phyloP scores from a whole-genome alignment of 164 flowering plant species.

The Tetrastigma voinierianum region DNA sequence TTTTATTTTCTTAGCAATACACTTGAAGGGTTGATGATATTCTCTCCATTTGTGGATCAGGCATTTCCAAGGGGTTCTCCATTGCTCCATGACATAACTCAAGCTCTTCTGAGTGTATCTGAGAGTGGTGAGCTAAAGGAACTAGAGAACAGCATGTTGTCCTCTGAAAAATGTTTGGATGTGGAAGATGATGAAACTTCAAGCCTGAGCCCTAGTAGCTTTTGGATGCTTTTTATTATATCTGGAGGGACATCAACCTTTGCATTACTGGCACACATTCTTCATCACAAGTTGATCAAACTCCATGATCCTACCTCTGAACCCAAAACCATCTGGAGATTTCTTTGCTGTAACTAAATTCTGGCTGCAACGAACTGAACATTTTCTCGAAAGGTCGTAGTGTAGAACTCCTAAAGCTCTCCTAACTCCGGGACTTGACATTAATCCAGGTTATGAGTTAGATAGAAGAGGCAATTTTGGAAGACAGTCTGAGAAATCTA shows the following conservation, averaged over 20 bases:
- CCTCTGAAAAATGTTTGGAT: conserved; percentile 12
- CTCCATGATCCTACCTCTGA: background rate
- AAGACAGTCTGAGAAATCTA: no score
- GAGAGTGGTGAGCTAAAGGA: conserved; percentile 21
- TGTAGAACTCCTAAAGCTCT: no score
- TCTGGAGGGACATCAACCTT: conserved; percentile 20
- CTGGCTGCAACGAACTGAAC: background rate
- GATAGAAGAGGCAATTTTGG: no score
- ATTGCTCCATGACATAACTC: conserved; percentile 20
- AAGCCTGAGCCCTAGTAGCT: conserved; percentile 20
- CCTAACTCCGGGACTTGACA: no score
- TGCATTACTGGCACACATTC: background rate
- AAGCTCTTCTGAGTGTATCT: conserved; percentile 23
- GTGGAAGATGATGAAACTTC: background rate
- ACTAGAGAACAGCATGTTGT: conserved; percentile 16
- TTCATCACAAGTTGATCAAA: background rate
- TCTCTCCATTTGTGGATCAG: conserved; percentile 8
- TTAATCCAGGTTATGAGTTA: no score
- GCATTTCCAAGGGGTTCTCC: conserved; percentile 35
- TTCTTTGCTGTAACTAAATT: conserved; percentile 9
- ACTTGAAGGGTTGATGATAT: no score
- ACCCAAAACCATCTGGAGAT: conserved; percentile 4
- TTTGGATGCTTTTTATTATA: conserved; percentile 19
- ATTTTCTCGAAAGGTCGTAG: conserved; percentile 1
- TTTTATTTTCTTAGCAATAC: no score